A percentile compares a stretch with the other conserved stretches of the same genome.
phyloP scores from a whole-genome alignment of 2,329 filamentous ascomycete species.

The Colletotrichum lupini region DNA sequence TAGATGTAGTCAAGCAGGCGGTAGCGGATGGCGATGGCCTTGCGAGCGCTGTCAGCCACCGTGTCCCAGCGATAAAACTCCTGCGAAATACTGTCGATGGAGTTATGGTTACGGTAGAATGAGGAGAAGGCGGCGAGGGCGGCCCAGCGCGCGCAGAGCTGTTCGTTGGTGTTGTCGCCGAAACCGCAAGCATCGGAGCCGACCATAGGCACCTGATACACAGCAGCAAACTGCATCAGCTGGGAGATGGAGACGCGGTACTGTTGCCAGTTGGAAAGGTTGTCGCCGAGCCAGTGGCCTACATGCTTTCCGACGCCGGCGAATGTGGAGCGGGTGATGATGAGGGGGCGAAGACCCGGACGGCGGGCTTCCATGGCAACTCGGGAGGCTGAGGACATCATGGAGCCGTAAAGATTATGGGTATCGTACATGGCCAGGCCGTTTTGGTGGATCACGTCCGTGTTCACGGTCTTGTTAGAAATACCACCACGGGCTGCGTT shows the following conservation, averaged over 20 bases:
- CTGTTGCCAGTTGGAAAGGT: conserved; percentile 64
- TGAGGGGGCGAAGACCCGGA: conserved; percentile 71
- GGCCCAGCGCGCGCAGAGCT: conserved; percentile 77
- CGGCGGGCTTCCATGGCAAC: conserved; percentile 74
- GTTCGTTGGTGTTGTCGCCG: conserved; percentile 69
- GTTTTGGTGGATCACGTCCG: conserved; percentile 75
- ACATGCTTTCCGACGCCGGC: conserved; percentile 76
- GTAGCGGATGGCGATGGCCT: conserved; percentile 79
- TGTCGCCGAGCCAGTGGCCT: conserved; percentile 71
- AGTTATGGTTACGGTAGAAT: conserved; percentile 78
- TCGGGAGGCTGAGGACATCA: conserved; percentile 77
- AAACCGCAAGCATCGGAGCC: conserved; percentile 85
- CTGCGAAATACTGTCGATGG: conserved; percentile 57
- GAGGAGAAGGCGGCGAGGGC: conserved; percentile 76
- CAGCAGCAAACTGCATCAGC: conserved; percentile 49
- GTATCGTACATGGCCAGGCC: conserved; percentile 78
- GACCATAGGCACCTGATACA: conserved; percentile 77
- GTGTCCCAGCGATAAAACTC: conserved; percentile 77
- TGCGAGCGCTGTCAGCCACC: conserved; percentile 72
- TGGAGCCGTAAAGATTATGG: conserved; percentile 79
- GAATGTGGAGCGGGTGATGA: conserved; percentile 83
- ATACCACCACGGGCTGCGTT: conserved; percentile 52
- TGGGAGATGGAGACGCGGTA: conserved; percentile 54
- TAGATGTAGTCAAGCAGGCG: conserved; percentile 85
- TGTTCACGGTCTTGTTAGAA: conserved; percentile 71